phyloP scores from a whole-genome alignment of 345 rosid genomes.

The Gossypium longicalyx region DNA sequence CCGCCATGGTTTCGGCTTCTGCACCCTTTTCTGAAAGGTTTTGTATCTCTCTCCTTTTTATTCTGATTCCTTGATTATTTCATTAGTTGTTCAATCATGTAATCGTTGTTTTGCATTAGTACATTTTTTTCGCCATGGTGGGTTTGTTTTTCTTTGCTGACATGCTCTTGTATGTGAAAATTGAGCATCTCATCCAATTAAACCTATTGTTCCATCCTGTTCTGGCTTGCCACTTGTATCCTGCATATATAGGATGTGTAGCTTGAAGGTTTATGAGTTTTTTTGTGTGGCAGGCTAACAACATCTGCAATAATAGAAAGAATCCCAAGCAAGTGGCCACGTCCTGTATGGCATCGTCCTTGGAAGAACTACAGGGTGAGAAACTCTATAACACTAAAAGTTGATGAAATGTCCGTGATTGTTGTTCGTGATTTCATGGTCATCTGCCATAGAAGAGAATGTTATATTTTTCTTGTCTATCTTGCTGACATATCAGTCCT shows the following conservation, averaged over 20 bases:
- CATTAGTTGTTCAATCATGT: not conserved
- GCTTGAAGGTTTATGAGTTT: not conserved
- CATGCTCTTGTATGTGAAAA: not conserved
- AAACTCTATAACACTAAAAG: not conserved
- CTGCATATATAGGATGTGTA: not conserved
- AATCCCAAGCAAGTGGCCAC: conserved; percentile 96
- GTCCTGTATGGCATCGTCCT: conserved; percentile 95
- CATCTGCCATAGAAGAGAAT: not conserved
- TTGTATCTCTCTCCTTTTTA: not conserved
- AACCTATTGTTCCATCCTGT: not conserved
- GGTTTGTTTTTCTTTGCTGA: not conserved
- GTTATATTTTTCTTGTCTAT: not conserved
- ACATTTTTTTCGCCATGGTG: not conserved
- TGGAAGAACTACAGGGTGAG: conserved; percentile 98
- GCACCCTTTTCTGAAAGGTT: conserved; percentile 77
- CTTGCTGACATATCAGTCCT: not conserved
- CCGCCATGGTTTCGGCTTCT: conserved; percentile 52
- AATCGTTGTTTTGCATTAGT: not conserved
- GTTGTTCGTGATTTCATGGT: not conserved
- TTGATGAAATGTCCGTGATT: not conserved
- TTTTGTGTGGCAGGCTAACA: conserved; percentile 44
- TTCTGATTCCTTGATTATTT: not conserved
- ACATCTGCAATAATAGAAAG: conserved; percentile 92
- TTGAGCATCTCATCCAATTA: not conserved
- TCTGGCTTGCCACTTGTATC: not conserved